Conservation (phyloP, 352 stramenopile genomes). For the Phytophthora agathidicida region DNA sequence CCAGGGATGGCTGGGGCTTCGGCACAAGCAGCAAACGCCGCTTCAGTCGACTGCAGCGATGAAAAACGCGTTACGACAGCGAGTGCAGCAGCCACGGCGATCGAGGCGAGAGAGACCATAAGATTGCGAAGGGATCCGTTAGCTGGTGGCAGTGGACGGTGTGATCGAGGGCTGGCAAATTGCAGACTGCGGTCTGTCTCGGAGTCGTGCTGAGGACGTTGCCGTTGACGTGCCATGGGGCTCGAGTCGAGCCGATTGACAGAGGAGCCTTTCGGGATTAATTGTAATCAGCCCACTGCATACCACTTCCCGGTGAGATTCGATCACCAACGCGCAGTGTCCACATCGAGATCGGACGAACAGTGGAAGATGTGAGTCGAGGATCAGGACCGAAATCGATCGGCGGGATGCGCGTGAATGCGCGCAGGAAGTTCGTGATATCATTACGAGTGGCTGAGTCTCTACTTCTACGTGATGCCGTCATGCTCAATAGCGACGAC, state of each 20-base stretch:
- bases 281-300: conserved; percentile 7
- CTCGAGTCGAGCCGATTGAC: too few relatives aligned
- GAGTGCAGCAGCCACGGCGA: conserved; percentile 20
- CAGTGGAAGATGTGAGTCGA: conserved; percentile 22
- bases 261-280: not conserved
- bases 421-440: conserved; percentile 4
- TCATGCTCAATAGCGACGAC: conserved; percentile 66
- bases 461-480: conserved; percentile 6
- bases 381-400: conserved; percentile 19
- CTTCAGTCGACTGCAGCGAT: conserved; percentile 22
- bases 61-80: conserved; percentile 17
- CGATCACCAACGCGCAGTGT: conserved; percentile 28
- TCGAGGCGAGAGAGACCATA: conserved; percentile 45
- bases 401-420: conserved; percentile 18
- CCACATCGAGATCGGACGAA: conserved; percentile 17
- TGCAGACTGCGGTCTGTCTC: conserved; percentile 30
- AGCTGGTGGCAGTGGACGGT: not conserved
- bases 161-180: conserved; percentile 24
- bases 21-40: conserved; percentile 50
- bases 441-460: conserved; percentile 19
- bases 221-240: conserved; percentile 20
- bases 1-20: conserved; percentile 42
- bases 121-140: conserved; percentile 6
- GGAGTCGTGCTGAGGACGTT: not conserved
- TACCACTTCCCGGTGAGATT: conserved; percentile 35